These are phyloP conservation scores for Themeda triandra DNA, from an alignment of 176 grass and related monocot species.

Conservation along the genomic window DNA sequence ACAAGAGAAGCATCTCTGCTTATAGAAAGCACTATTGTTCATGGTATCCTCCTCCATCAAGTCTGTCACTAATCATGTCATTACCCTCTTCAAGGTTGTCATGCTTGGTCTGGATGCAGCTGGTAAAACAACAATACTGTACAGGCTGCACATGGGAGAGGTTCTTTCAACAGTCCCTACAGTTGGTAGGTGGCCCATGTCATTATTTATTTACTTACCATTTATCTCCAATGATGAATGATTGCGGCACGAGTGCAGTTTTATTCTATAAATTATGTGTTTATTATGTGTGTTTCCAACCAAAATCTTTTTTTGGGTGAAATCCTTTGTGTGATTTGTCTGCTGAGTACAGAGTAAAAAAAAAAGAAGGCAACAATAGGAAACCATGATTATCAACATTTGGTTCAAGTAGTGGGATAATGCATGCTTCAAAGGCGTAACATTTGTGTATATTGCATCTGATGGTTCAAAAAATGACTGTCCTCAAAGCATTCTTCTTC, in stretches of 20 bases:
- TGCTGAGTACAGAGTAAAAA: background rate
- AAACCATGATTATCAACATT: background rate
- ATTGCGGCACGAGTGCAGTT: background rate
- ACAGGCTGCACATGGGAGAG: conserved; percentile 85
- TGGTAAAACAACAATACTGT: conserved; percentile 91
- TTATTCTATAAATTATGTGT: background rate
- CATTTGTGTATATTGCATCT: background rate
- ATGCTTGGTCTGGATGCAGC: conserved; percentile 94
- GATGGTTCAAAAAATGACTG: background rate
- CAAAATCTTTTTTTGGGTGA: background rate
- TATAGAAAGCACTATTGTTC: background rate
- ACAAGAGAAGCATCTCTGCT: background rate
- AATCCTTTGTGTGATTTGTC: background rate
- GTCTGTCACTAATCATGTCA: conserved; percentile 8
- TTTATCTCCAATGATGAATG: background rate
- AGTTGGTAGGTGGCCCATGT: conserved; percentile 51
- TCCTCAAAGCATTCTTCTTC: background rate
- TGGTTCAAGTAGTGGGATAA: background rate
- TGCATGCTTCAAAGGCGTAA: background rate
- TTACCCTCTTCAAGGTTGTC: conserved; percentile 60
- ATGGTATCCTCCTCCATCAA: background rate
- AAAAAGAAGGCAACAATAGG: background rate
- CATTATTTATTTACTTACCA: background rate
- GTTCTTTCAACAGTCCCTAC: conserved; percentile 91
- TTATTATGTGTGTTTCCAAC: background rate